phyloP scores from a whole-genome alignment of 257 asterid species.

The Ocimum tenuiflorum region DNA sequence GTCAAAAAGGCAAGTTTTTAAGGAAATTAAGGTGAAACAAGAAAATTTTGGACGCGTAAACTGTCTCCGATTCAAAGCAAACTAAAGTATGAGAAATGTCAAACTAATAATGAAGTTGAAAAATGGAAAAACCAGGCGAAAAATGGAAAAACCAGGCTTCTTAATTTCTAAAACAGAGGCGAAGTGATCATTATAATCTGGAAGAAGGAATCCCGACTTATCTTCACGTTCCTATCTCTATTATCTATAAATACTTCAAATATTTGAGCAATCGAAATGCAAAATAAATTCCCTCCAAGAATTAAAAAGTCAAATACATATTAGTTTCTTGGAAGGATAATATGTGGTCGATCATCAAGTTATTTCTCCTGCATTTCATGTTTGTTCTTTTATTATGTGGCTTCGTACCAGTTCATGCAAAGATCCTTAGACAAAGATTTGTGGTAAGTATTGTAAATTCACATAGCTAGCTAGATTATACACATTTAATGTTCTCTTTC shows the following conservation, averaged over 20 bases:
- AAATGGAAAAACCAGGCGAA: not conserved
- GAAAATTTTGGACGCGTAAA: not conserved
- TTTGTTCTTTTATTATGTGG: conserved; percentile 18
- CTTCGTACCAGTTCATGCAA: conserved; percentile 15
- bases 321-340: not conserved
- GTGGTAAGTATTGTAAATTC: conserved; percentile 19
- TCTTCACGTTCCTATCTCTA: conserved; percentile 9
- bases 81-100: conserved; percentile 14
- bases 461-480: not conserved
- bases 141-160: not conserved
- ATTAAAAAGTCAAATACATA: not conserved
- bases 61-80: not conserved
- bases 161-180: conserved; percentile 17
- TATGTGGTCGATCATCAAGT: conserved; percentile 7
- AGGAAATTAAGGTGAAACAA: not conserved
- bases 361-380: not conserved
- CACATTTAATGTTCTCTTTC: not conserved
- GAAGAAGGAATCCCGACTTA: not conserved
- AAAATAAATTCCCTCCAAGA: not conserved
- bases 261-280: not conserved
- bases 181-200: not conserved
- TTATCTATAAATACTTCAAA: conserved; percentile 16
- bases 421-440: conserved; percentile 23
- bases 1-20: not conserved
- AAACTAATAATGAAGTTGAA: not conserved